Conservation (phyloP, 148 eudicot species). For the Bassia scoparia region DNA sequence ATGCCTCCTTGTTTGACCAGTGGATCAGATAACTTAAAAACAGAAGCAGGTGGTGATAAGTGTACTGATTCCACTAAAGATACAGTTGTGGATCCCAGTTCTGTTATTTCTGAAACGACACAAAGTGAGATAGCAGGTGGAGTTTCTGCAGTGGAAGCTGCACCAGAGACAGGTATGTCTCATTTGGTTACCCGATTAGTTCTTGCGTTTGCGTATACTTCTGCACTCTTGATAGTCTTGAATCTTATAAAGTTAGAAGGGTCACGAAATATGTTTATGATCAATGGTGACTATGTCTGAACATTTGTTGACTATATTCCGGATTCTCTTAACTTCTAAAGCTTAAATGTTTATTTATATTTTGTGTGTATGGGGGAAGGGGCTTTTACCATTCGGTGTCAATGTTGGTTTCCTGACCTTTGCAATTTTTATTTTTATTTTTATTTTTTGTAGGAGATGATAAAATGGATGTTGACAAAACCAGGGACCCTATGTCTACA, state of each 20-base stretch:
- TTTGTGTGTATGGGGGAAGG: background rate
- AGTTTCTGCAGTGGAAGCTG: constrained; percentile 38
- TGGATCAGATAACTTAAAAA: constrained; percentile 31
- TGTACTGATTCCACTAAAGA: constrained; percentile 37
- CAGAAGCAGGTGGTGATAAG: constrained; percentile 24
- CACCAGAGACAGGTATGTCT: constrained; percentile 41
- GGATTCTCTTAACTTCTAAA: background rate
- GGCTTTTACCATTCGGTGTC: background rate
- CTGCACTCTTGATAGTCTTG: too few species aligned
- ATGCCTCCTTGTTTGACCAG: constrained; percentile 35
- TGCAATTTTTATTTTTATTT: constrained; percentile 12
- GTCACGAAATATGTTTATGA: background rate
- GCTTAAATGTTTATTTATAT: background rate
- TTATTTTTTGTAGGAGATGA: constrained; percentile 28
- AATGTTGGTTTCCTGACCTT: background rate
- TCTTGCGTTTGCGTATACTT: background rate
- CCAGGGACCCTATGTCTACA: constrained; percentile 26
- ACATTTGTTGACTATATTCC: background rate
- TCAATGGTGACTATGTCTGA: background rate
- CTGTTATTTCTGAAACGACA: constrained; percentile 34
- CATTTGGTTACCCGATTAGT: background rate
- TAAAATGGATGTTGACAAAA: constrained; percentile 35
- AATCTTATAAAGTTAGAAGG: background rate
- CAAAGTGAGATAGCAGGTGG: constrained; percentile 26
- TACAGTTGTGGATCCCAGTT: constrained; percentile 37